Percentiles rank a stretch among this genome's conserved stretches.
phyloP scores from a whole-genome alignment of 257 asterid genomes.

The Penstemon davidsonii region DNA sequence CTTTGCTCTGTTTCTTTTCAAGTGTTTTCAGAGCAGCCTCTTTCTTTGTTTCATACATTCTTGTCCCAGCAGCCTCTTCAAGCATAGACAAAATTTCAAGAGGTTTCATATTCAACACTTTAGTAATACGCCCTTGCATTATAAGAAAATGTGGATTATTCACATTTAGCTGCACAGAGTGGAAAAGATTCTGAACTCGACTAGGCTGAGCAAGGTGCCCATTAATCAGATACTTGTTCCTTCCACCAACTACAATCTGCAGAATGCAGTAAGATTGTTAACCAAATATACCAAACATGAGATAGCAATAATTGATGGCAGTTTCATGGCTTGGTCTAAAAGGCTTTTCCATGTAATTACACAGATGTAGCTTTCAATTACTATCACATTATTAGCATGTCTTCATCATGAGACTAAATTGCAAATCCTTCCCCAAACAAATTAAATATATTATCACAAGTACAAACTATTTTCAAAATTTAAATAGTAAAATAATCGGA shows the following conservation, averaged over 20 bases:
- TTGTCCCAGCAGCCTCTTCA: constrained; percentile 99
- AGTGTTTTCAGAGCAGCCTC: constrained; percentile 98
- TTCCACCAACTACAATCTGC: constrained; percentile 99
- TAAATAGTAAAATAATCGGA: background rate
- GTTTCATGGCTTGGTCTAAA: background rate
- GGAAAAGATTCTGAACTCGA: constrained; percentile 98
- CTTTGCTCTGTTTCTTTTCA: constrained; percentile 95
- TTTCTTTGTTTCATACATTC: constrained; percentile 98
- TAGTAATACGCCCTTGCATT: constrained; percentile 99
- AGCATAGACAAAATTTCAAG: constrained; percentile 98
- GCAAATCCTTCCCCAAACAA: background rate
- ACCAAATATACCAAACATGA: background rate
- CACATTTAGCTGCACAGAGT: constrained; percentile 96
- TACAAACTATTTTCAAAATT: background rate
- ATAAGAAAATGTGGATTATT: constrained; percentile 98
- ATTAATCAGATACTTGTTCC: constrained; percentile 92
- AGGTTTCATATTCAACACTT: constrained; percentile 97
- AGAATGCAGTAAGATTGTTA: constrained; percentile 24
- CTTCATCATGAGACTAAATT: background rate
- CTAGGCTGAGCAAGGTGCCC: constrained; percentile 99
- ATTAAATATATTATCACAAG: background rate
- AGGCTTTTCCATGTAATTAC: background rate
- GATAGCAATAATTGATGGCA: background rate
- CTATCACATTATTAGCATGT: background rate
- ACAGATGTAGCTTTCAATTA: background rate